Evolutionary conservation across 1,284 basidiomycete genomes (phyloP), one percentile per base, ranked within the genome.

Genomic region (Cryptococcus jaspeensis): DNA sequence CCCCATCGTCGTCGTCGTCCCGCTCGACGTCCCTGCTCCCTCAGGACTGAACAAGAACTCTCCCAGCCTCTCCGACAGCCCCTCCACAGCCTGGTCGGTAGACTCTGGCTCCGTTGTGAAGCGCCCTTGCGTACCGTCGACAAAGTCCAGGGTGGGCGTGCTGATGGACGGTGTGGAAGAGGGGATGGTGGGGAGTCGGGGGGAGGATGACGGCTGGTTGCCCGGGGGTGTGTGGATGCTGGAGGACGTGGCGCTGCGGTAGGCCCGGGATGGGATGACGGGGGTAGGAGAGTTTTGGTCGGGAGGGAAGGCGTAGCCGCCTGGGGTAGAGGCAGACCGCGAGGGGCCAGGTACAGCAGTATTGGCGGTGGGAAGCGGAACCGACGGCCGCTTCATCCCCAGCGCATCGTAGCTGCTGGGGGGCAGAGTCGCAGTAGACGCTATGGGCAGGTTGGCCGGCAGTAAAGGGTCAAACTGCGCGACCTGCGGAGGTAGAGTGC

Each of bases 11-110:
- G 25, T 12, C 7, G 22, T n/a, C 16, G 43, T 28, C 15, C 39
- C 22, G 35, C 15, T 49, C 25, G 35, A 22, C 12, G 13, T 54
- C 25, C 32, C 39, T 22, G 48, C 56, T 11, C 50, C 54, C 15
- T 59, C 53, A 0, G 72, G 72, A 43, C 62, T 63, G 52, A 76
- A 71, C 16, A 76, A 52, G 52, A 76, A 74, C 53, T 76, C 74
- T 38, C 74, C 74, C 1, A 76, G 60, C 6, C 70, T 56, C 25
- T 69, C 70, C 2, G 70, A 70, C 5, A 76, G 25, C 0, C 65
- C 64, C 11, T 73, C 73, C 0, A 75, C 59, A 13, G 64, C 28
- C 4, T 4, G 55, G 16, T 63, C 64, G 4, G 60, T 50, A 28
- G 50, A 37, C 7, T 42, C 38, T 20, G 55, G 60, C 8, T 67